phyloP scores from a whole-genome alignment of 2,329 filamentous ascomycete species.

The Graphilbum ipis-grandicollis region DNA sequence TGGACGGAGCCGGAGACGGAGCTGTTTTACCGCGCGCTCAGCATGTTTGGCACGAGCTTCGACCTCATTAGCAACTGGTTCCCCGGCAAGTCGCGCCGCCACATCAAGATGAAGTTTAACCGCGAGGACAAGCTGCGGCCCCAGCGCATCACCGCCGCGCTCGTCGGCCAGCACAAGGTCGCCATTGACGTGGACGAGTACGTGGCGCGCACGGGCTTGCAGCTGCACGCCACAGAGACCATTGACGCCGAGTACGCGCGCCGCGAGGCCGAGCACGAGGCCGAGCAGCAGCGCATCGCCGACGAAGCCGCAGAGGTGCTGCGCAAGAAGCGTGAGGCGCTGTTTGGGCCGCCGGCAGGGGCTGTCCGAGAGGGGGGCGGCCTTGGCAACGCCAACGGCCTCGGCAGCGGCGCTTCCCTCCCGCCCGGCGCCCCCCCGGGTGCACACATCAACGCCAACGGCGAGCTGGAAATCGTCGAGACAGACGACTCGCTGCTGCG shows the following conservation, averaged over 20 bases:
- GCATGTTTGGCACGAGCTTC: slow-evolving; percentile 71
- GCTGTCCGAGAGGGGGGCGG: no score
- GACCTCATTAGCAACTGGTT: slow-evolving; percentile 66
- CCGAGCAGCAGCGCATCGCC: slow-evolving; percentile 24
- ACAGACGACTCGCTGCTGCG: slow-evolving; percentile 5
- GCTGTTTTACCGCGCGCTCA: slow-evolving; percentile 56
- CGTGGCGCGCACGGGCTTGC: slow-evolving; percentile 31
- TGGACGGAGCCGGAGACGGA: slow-evolving; percentile 61
- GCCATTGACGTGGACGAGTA: slow-evolving; percentile 45
- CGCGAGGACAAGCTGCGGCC: slow-evolving; percentile 57
- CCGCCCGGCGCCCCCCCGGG: not conserved
- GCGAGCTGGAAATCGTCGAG: slow-evolving; percentile 10
- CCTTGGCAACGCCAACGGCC: slow-evolving; percentile 14
- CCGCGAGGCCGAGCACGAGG: slow-evolving; percentile 25
- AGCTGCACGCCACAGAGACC: slow-evolving; percentile 36
- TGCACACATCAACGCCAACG: not conserved
- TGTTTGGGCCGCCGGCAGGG: slow-evolving; percentile 25
- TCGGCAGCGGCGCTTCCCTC: not conserved
- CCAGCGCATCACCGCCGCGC: slow-evolving; percentile 41
- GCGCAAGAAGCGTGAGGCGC: slow-evolving; percentile 28
- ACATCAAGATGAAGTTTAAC: slow-evolving; percentile 71
- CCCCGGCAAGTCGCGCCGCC: slow-evolving; percentile 48
- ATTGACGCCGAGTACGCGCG: slow-evolving; percentile 34
- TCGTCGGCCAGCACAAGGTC: slow-evolving; percentile 41
- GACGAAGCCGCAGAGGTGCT: slow-evolving; percentile 31